Percentiles rank a stretch among this genome's conserved stretches.
Evolutionary conservation across 1,139 yeast species (phyloP).

Genomic region (Sugiyamaella xylanicola): DNA sequence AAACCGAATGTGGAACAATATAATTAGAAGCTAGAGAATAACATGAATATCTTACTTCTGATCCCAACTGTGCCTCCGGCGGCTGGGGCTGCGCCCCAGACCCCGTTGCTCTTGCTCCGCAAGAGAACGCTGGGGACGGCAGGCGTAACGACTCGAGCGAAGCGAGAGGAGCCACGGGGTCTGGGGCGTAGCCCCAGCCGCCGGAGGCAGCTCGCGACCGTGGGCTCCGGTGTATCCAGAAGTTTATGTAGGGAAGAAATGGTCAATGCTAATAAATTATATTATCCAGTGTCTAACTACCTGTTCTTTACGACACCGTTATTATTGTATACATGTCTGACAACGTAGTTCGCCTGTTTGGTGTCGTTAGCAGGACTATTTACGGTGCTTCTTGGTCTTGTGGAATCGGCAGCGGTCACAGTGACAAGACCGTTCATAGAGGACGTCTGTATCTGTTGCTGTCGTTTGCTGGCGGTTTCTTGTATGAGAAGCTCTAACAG

Average conservation of each 20-base stretch:
- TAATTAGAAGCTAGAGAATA: too few relatives aligned
- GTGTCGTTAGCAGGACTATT: not conserved
- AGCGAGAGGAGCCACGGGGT: not conserved
- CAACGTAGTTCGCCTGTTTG: constrained; percentile 7
- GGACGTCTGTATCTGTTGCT: constrained; percentile 3
- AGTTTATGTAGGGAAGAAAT: too few relatives aligned
- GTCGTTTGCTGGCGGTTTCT: constrained; percentile 31
- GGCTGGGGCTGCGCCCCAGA: not conserved
- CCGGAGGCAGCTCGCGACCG: not conserved
- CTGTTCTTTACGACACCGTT: constrained; percentile 10
- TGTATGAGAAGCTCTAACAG: constrained; percentile 32
- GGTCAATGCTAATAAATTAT: constrained; percentile 4
- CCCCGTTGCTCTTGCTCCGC: not conserved
- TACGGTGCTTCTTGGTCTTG: not conserved
- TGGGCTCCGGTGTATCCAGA: too few relatives aligned
- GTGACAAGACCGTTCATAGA: constrained; percentile 9
- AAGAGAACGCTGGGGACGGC: not conserved
- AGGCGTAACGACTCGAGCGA: not conserved
- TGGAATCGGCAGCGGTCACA: not conserved
- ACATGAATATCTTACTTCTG: too few relatives aligned
- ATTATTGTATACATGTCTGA: constrained; percentile 3
- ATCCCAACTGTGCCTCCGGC: too few relatives aligned
- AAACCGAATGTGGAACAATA: too few relatives aligned
- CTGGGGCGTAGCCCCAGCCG: not conserved
- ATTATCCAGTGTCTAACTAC: not conserved